Base-by-base conservation (phyloP, 106 monocot genomes). In the Iris macrosiphon region DNA sequence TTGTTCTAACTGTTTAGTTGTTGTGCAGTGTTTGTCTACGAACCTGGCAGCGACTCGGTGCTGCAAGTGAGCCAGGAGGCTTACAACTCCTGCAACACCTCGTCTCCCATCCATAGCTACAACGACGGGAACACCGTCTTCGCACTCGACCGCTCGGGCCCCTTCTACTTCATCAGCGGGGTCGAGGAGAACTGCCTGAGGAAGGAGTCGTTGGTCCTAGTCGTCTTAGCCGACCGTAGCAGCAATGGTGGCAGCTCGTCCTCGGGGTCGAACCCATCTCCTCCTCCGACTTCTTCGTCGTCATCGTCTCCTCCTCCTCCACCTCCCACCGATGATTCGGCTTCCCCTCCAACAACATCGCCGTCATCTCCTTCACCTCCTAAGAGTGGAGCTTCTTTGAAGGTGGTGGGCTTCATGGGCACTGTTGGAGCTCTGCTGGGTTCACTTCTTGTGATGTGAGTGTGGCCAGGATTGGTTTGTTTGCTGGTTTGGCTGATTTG, bases 91-190 rank as follows among this genome's bases (percentile, higher is more conserved):
- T 86, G 86, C 77, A 86, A 77, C 86, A 80, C 85, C 0, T 10
- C 62, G n/a, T 59, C 66, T n/a, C 71, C 32, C 58, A 55, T 77
- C 27, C 4, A 39, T 0, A 74, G 31, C 31, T 81, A 67, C 19
- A 52, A 57, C 44, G 81, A 77, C 39, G 86, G 86, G 6, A 77
- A 77, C 71, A 86, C 80, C 2, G 77, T 71, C 10, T 66, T 77
- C 74, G 57, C 63, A 3, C 45, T 86, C 21, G 43, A 54, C 52
- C 64, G 29, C 6, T 73, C 77, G 0, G 86, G 86, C 0, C 28
- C 70, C 0, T 73, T 73, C 71, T 81, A 72, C 66, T 81, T 86
- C 81, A 74, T 86, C 43, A 86, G 81, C 18, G 85, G 74, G 15
- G 32, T 58, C 31, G 63, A 74, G 8, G 42, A 9, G 17, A 86